phyloP scores from a whole-genome alignment of 768 basidiomycete genomes.

The Russula griseocarnosa region DNA sequence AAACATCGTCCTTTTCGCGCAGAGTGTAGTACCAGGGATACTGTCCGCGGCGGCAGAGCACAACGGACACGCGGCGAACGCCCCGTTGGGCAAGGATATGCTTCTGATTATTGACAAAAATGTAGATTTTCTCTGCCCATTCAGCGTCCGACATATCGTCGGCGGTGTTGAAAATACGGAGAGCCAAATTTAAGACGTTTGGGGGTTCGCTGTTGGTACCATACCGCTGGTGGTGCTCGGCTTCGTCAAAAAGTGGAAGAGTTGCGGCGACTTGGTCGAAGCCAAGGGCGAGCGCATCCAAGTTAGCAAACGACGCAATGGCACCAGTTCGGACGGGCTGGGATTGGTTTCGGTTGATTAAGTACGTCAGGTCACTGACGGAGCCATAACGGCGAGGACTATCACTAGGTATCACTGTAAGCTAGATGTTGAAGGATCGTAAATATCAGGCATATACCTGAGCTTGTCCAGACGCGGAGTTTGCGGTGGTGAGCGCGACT shows the following conservation, averaged over 20 bases:
- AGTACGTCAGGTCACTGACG: slow-evolving; percentile 92
- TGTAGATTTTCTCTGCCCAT: slow-evolving; percentile 68
- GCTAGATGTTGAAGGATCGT: neutral
- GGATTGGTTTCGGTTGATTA: slow-evolving; percentile 80
- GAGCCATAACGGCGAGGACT: slow-evolving; percentile 73
- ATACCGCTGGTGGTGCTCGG: slow-evolving; percentile 72
- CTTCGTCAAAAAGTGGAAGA: slow-evolving; percentile 68
- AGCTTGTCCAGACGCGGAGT: slow-evolving; percentile 61
- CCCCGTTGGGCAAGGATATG: slow-evolving; percentile 65
- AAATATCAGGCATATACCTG: slow-evolving; percentile 38
- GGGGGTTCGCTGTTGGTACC: slow-evolving; percentile 71
- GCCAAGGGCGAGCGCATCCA: slow-evolving; percentile 62
- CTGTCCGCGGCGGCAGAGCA: slow-evolving; percentile 85
- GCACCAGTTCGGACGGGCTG: slow-evolving; percentile 90
- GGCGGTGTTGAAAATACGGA: slow-evolving; percentile 79
- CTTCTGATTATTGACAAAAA: slow-evolving; percentile 66
- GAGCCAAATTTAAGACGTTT: slow-evolving; percentile 91
- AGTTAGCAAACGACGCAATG: slow-evolving; percentile 84
- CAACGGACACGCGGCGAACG: slow-evolving; percentile 86
- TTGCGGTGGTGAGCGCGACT: slow-evolving; percentile 78
- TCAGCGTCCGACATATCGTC: slow-evolving; percentile 73
- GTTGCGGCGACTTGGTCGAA: slow-evolving; percentile 69
- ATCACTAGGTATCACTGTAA: slow-evolving; percentile 39
- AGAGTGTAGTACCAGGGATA: slow-evolving; percentile 96
- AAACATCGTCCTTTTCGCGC: slow-evolving; percentile 63